Conservation (phyloP, 2,329 filamentous ascomycete genomes). For the Calonectria fujianensis region DNA sequence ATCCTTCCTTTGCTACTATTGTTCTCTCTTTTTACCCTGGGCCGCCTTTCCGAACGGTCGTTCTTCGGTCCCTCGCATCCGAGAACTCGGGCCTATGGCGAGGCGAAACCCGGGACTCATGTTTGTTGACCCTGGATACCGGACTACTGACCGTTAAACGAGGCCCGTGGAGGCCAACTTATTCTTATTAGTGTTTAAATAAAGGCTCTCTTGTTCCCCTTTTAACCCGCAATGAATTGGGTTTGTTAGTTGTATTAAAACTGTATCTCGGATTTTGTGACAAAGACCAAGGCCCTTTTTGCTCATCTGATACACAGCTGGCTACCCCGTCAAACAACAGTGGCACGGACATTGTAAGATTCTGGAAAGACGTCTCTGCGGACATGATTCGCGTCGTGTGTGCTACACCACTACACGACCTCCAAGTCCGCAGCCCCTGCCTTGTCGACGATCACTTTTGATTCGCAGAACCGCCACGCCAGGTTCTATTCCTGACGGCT, state of each 20-base stretch:
- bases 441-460: not conserved
- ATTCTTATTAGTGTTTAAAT: no score
- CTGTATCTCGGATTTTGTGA: not conserved
- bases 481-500: slow-evolving; percentile 1
- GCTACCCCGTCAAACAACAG: slow-evolving; percentile 19
- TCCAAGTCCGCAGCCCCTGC: slow-evolving; percentile 16
- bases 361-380: not conserved
- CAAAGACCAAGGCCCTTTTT: not conserved
- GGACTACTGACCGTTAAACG: not conserved
- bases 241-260: not conserved
- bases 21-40: not conserved
- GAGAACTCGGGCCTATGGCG: slow-evolving; percentile 2
- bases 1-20: not conserved
- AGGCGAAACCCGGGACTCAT: not conserved
- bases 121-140: not conserved
- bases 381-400: slow-evolving; percentile 7
- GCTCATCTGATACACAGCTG: slow-evolving; percentile 28
- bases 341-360: slow-evolving; percentile 1
- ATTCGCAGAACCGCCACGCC: not conserved
- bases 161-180: not conserved
- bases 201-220: not conserved
- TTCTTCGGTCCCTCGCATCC: slow-evolving; percentile 14
- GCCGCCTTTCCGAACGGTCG: slow-evolving; percentile 27
- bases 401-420: slow-evolving; percentile 29
- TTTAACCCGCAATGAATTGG: not conserved